Conservation (phyloP, 116 monocot genomes). For the Trichopus zeylanicus region DNA sequence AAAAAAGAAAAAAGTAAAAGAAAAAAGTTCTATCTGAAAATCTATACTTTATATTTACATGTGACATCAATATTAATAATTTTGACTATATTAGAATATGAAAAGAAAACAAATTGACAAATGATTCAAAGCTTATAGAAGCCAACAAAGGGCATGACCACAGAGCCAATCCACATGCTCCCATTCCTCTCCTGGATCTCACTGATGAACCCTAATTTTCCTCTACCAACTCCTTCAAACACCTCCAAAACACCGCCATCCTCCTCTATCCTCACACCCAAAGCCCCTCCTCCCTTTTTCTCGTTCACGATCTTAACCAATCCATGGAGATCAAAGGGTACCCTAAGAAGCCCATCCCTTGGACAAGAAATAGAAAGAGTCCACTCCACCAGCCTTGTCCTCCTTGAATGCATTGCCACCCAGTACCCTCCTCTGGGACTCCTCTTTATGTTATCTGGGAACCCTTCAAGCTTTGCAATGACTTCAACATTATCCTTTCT, state of each 20-base stretch:
- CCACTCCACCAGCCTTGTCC: slow-evolving; percentile 8
- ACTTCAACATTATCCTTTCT: slow-evolving; percentile 15
- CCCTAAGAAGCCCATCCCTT: background rate
- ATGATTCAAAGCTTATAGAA: slow-evolving; percentile 8
- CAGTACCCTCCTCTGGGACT: slow-evolving; percentile 64
- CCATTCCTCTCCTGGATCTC: slow-evolving; percentile 26
- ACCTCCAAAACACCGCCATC: slow-evolving; percentile 17
- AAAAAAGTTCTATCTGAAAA: no score
- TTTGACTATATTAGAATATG: background rate
- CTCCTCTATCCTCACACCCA: slow-evolving; percentile 16
- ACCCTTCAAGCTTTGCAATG: slow-evolving; percentile 39
- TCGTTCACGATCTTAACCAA: background rate
- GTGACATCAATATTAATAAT: background rate
- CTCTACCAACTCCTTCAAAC: no score
- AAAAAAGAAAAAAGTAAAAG: no score
- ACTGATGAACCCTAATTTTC: slow-evolving; percentile 8
- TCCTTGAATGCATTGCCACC: slow-evolving; percentile 50
- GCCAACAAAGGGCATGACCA: slow-evolving; percentile 11
- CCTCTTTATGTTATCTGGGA: slow-evolving; percentile 73
- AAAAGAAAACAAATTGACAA: no score
- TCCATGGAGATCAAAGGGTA: slow-evolving; percentile 13
- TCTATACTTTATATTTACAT: no score
- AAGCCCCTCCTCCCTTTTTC: slow-evolving; percentile 4
- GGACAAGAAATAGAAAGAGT: slow-evolving; percentile 21
- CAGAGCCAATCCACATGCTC: slow-evolving; percentile 29